These are phyloP conservation scores for Xylariaceae sp. DNA, from an alignment of 2,329 filamentous ascomycete genomes.

Conservation along the genomic window DNA sequence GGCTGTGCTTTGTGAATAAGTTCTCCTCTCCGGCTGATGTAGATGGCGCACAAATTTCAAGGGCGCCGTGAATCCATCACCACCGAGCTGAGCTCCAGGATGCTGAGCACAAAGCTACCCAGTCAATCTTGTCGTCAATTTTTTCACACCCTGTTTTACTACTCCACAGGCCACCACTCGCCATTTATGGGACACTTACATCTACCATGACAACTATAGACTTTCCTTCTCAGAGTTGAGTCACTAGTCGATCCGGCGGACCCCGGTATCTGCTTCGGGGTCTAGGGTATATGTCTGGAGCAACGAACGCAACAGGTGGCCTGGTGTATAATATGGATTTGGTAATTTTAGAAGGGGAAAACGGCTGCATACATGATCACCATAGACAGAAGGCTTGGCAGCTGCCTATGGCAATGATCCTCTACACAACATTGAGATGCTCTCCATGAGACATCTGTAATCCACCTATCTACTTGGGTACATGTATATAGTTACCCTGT, in stretches of 20 bases:
- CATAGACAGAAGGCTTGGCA: slow-evolving; percentile 19
- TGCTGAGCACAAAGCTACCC: slow-evolving; percentile 10
- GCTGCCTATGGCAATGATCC: slow-evolving; percentile 15
- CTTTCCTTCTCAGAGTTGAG: slow-evolving; percentile 15
- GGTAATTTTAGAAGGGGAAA: slow-evolving; percentile 26
- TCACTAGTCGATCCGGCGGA: slow-evolving; percentile 9
- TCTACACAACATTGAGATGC: slow-evolving; percentile 17
- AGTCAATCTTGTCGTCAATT: slow-evolving; percentile 12
- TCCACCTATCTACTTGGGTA: slow-evolving; percentile 25
- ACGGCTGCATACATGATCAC: slow-evolving; percentile 25
- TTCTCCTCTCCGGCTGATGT: slow-evolving; percentile 32
- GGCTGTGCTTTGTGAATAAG: slow-evolving; percentile 29
- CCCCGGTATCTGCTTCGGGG: neutral
- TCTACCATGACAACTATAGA: slow-evolving; percentile 18
- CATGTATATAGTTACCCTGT: slow-evolving; percentile 28
- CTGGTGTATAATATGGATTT: slow-evolving; percentile 30
- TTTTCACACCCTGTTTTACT: slow-evolving; percentile 25
- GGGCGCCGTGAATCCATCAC: neutral
- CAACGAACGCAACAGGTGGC: slow-evolving; percentile 11
- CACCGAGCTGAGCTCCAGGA: slow-evolving; percentile 1
- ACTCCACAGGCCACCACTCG: slow-evolving; percentile 14
- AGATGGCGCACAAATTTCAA: slow-evolving; percentile 1
- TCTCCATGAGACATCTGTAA: slow-evolving; percentile 24
- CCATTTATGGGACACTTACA: slow-evolving; percentile 10
- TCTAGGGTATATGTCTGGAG: neutral